Evolutionary conservation across 768 basidiomycete genomes (phyloP), one percentile per base, ranked within the genome.

Genomic region (Tylopilus plumbeoviolaceoides): DNA sequence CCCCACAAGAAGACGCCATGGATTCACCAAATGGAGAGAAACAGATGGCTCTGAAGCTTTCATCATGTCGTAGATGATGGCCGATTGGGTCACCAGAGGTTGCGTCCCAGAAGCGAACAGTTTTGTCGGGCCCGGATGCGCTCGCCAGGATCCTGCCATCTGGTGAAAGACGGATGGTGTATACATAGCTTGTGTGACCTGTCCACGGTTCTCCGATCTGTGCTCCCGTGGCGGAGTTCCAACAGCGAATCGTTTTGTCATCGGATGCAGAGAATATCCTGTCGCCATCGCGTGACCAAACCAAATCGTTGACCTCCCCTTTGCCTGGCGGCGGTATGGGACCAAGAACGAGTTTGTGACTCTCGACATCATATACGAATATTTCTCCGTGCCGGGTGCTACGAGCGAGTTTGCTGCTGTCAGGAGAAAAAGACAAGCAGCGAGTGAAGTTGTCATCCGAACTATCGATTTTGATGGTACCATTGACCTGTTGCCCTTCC

Each of bases 271-370:
- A 54, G 23, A 54, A 57, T 20, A 61, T 35, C 3, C 25, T n/a
- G 2, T 11, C 48, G 4, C 50, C 49, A 3, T 61, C 59, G 7
- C 7, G 52, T 14, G 55, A 46, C 60, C 59, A 61, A 1, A 50
- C 36, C 4, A 58, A 8, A 10, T 7, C 25, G 6, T 1, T 17
- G 27, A 28, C 27, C 14, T 17, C 15, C 6, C 4, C 15, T 36
- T 4, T 1, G n/a, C n/a, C n/a, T n/a, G n/a, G n/a, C n/a, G n/a
- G n/a, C n/a, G n/a, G n/a, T 2, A 49, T 6, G 4, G 45, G 50
- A 7, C 23, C 46, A n/a, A n/a, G n/a, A n/a, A n/a, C n/a, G n/a
- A n/a, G n/a, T n/a, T n/a, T n/a, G n/a, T n/a, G n/a, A n/a, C 1
- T 25, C 4, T 28, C 4, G 25, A 48, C 20, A 8, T 28, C 28